Conservation (phyloP, 345 rosid species). For the Laguncularia racemosa region DNA sequence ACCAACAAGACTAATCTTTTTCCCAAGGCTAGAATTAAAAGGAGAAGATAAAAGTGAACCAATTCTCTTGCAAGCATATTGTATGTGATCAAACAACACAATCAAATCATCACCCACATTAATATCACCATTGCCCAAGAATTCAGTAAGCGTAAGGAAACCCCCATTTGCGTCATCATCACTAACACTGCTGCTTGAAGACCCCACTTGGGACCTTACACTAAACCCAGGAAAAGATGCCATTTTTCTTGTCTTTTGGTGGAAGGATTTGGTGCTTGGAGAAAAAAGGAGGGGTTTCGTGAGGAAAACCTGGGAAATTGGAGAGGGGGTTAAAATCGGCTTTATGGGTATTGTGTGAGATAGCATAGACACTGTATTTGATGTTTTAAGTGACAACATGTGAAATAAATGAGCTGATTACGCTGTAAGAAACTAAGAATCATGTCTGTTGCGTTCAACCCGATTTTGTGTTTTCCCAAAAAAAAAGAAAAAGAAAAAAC, state of each 20-base stretch:
- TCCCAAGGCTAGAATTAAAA: conserved; percentile 55
- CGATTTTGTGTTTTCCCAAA: neutral
- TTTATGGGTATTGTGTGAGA: conserved; percentile 13
- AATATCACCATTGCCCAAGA: conserved; percentile 44
- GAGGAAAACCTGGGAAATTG: conserved; percentile 12
- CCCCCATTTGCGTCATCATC: conserved; percentile 14
- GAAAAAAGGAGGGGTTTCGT: conserved; percentile 6
- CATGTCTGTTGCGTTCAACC: too few species aligned
- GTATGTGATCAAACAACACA: conserved; percentile 66
- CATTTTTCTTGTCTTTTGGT: conserved; percentile 26
- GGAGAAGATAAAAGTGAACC: conserved; percentile 91
- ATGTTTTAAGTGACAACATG: too few species aligned
- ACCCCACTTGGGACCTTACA: conserved; percentile 27
- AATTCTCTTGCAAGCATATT: conserved; percentile 85
- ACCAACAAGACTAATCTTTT: conserved; percentile 24
- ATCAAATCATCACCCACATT: conserved; percentile 64
- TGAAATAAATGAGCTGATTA: too few species aligned
- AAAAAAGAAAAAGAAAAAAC: neutral
- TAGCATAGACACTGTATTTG: conserved; percentile 16
- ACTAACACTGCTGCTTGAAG: conserved; percentile 3
- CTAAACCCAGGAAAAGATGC: conserved; percentile 39
- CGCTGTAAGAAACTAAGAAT: too few species aligned
- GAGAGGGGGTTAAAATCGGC: conserved; percentile 23
- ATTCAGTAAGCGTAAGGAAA: conserved; percentile 37
- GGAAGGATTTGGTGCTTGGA: conserved; percentile 16